Conservation (phyloP, 2,329 filamentous ascomycete genomes). For the Fusarium humuli region DNA sequence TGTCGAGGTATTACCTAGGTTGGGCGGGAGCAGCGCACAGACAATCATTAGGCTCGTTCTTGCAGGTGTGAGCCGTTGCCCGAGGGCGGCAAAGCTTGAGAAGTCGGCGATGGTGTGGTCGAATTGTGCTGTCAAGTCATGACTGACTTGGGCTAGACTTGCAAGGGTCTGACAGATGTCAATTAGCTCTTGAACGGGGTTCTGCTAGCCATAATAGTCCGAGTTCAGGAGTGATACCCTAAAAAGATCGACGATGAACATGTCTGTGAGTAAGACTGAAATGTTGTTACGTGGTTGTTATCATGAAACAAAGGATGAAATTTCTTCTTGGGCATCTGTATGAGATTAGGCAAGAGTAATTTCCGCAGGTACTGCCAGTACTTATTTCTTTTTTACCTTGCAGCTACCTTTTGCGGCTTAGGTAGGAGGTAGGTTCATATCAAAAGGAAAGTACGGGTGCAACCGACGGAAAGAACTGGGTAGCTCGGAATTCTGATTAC, state of each 20-base stretch:
- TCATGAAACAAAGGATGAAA: not conserved
- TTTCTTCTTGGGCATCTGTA: not conserved
- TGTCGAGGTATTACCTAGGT: not conserved
- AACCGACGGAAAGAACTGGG: not conserved
- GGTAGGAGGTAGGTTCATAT: not conserved
- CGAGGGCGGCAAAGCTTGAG: constrained; percentile 38
- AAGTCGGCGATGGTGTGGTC: constrained; percentile 32
- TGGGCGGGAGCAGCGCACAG: constrained; percentile 38
- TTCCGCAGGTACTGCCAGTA: not conserved
- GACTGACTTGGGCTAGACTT: constrained; percentile 26
- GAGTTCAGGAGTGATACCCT: constrained; percentile 3
- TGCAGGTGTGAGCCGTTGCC: constrained; percentile 34
- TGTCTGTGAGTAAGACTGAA: not conserved
- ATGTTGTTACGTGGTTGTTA: not conserved
- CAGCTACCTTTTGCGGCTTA: not conserved
- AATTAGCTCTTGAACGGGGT: constrained; percentile 12
- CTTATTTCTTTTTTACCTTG: not conserved
- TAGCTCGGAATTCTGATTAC: not conserved
- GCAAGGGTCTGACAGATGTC: constrained; percentile 39
- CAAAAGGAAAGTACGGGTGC: not conserved
- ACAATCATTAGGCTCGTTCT: constrained; percentile 42
- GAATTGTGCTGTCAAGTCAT: constrained; percentile 21
- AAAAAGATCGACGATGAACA: constrained; percentile 11
- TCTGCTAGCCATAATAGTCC: constrained; percentile 16
- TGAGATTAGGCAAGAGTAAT: not conserved